Base-by-base conservation (phyloP, 768 basidiomycete genomes). In the Phylloporus sp. region DNA sequence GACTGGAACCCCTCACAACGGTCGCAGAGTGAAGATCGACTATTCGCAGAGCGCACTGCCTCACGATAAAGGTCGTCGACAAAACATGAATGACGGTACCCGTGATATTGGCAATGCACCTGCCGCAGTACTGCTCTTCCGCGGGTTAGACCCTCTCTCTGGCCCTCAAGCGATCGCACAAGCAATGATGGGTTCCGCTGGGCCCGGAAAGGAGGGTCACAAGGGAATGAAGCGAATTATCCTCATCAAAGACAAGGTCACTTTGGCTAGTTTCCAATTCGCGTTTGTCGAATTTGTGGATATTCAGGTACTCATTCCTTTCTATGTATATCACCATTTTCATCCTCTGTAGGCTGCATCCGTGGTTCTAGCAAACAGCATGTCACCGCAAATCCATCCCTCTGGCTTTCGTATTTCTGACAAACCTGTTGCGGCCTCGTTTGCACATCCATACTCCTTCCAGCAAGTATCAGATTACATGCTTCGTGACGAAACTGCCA, bases 381-480 rank as follows among this genome's bases (percentile, higher is more conserved):
- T 97, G 84, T 91, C 90, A 35, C 79, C 91, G 3, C 80, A 85
- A 55, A 74, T 89, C 12, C 92, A 97, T 67, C 94, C 95, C 0
- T 82, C 84, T n/a, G 95, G 95, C 6, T 97, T 97, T 71, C 80
- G 91, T 8, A 95, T 98, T 42, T 89, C 89, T 4, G 86, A 91
- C 62, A 80, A 84, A 27, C 88, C 93, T 1, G 88, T 94, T 11
- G 94, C 94, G 10, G 85, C 88, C 8, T 95, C 95, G 13, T 97
- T 97, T 68, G 92, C 92, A 40, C 90, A 94, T 70, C 84, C 88
- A 1, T 85, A 90, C 62, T 91, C 94, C 23, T 97, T 95, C 69
- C 85, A 91, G 62, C 86, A 85, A 22, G 77, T 91, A 22, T 77
- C 84, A 20, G 87, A 92, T 57, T 77, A 84, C 57, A 78, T 87